phyloP scores from a whole-genome alignment of 2,329 filamentous ascomycete species.

The Helicocarpus griseus region DNA sequence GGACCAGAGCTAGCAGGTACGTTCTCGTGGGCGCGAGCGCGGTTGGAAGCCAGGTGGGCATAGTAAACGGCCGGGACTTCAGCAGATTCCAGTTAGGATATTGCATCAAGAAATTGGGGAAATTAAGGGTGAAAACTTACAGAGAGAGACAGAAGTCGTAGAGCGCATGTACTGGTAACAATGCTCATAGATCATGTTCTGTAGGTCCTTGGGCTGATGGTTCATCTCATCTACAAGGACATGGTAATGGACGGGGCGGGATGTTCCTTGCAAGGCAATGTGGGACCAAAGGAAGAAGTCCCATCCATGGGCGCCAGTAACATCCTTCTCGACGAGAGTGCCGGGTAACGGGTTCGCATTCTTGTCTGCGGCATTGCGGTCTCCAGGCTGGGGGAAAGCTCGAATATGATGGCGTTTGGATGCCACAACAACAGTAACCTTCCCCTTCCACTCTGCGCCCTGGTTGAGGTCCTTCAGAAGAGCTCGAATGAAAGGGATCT shows the following conservation, averaged over 20 bases:
- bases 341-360: slow-evolving; percentile 80
- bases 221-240: slow-evolving; percentile 74
- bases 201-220: slow-evolving; percentile 58
- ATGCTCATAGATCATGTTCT: slow-evolving; percentile 87
- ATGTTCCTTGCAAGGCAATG: slow-evolving; percentile 83
- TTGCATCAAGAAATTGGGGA: background rate
- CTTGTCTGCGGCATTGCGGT: slow-evolving; percentile 48
- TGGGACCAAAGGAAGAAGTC: slow-evolving; percentile 72
- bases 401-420: slow-evolving; percentile 93
- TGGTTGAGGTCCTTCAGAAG: slow-evolving; percentile 38
- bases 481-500: slow-evolving; percentile 61
- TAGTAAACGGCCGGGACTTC: slow-evolving; percentile 80
- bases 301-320: slow-evolving; percentile 84
- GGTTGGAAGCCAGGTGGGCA: slow-evolving; percentile 76
- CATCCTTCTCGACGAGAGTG: slow-evolving; percentile 75
- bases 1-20: slow-evolving; percentile 30
- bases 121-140: slow-evolving; percentile 18
- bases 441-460: slow-evolving; percentile 39
- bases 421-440: slow-evolving; percentile 77
- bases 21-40: slow-evolving; percentile 66
- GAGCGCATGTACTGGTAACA: slow-evolving; percentile 89
- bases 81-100: slow-evolving; percentile 3
- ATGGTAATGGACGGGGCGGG: slow-evolving; percentile 85
- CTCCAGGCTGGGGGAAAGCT: slow-evolving; percentile 64
- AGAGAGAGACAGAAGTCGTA: slow-evolving; percentile 82